Percentiles rank a stretch among this genome's conserved stretches.
These are phyloP conservation scores for Leishmania martiniquensis DNA, from an alignment of 208 protist species.

Conservation along the genomic window DNA sequence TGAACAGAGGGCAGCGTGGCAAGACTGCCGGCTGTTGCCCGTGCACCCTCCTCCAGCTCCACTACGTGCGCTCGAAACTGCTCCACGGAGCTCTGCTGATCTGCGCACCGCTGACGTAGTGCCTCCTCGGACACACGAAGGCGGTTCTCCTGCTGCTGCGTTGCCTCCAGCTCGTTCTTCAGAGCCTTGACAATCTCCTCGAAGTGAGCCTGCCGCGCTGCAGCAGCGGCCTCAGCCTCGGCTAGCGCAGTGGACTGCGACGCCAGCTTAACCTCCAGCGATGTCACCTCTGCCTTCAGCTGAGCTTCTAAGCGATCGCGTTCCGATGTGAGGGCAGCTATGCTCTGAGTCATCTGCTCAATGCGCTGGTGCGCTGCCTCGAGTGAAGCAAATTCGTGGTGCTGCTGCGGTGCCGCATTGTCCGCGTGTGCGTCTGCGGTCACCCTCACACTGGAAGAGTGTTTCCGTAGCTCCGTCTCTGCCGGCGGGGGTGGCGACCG, in stretches of 20 bases:
- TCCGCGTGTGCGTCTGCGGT: not conserved
- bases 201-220: not conserved
- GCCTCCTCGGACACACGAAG: constrained; percentile 4
- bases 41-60: constrained; percentile 1
- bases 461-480: not conserved
- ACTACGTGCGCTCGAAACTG: constrained; percentile 15
- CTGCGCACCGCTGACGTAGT: not conserved
- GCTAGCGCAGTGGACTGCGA: not conserved
- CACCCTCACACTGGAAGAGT: not conserved
- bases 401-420: not conserved
- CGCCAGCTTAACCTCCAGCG: constrained; percentile 9
- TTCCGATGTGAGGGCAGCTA: constrained; percentile 7
- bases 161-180: constrained; percentile 30
- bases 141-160: constrained; percentile 16
- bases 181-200: constrained; percentile 23
- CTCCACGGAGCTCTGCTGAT: constrained; percentile 20
- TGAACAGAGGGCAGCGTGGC: not conserved
- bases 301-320: not conserved
- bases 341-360: constrained; percentile 13
- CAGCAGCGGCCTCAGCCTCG: not conserved
- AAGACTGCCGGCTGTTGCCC: not conserved
- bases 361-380: constrained; percentile 16
- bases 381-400: constrained; percentile 1
- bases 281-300: not conserved
- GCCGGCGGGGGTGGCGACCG: not conserved